Base-by-base conservation (phyloP, 164 flowering plant genomes). In the Annona squamosa region DNA sequence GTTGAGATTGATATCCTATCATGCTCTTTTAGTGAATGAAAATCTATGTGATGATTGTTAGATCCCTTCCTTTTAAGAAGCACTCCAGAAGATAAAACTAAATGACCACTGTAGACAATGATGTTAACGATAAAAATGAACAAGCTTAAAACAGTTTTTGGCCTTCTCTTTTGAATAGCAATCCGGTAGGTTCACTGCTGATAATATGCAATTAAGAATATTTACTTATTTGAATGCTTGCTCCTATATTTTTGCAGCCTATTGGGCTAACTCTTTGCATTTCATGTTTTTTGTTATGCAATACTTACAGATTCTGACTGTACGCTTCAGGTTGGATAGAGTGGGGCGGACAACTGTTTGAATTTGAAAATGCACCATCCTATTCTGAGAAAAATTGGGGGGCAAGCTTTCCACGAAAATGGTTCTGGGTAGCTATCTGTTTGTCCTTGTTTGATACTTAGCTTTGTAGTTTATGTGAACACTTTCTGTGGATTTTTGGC, bases 351-450 rank as follows among this genome's bases (percentile, higher is more conserved):
- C 88, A 92, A 79, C 83, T 85, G 63, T 89, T 79, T 79, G 97
- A 95, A 80, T 95, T 95, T 79, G 76, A 86, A 80, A 82, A 95
- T 87, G 99, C 98, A 46, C 99, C 98, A 70, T 95, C 99, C 46
- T 95, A 95, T 80, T 91, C 94, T 6, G 99, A 95, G 72, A 95
- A 95, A 89, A 95, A 95, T 70, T 95, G 99, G 99, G 99, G 99
- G 59, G 98, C 88, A 81, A 94, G 74, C 76, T 95, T 95, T 80
- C 99, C 99, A 16, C 86, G 85, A 78, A 95, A 89, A 83, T 95
- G 99, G 99, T 95, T 91, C 76, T 95, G 99, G 99, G 99, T 95
- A 88, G 79, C 56, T 26, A 10, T 73, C 48, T 69, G 43, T 37
- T 18, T 56, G 48, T 74, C 37, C 37, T 61, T 64, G 47, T 10